Percentiles rank a stretch among this genome's conserved stretches.
Evolutionary conservation across 129 eudicot genomes (phyloP).

Genomic region (Kitagawia praeruptora): DNA sequence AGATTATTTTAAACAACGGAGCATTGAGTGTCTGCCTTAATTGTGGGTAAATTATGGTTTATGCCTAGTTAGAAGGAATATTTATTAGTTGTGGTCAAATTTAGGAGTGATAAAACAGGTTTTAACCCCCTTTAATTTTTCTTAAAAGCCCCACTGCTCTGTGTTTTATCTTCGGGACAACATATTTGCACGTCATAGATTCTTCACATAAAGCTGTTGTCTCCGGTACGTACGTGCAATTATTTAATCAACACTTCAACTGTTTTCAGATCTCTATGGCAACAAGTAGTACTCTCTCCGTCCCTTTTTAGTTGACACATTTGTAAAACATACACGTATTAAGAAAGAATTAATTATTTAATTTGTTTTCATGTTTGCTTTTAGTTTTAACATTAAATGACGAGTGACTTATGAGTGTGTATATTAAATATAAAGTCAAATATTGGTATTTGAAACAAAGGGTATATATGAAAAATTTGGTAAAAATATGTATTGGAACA

Average conservation of each 20-base stretch:
- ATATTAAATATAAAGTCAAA: too few species aligned
- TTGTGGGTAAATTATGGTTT: not conserved
- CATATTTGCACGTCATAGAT: conserved; percentile 8
- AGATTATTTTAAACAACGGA: not conserved
- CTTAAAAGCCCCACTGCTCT: not conserved
- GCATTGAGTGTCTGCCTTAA: not conserved
- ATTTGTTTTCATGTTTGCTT: too few species aligned
- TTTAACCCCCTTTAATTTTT: not conserved
- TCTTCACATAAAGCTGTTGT: conserved; percentile 8
- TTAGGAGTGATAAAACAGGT: not conserved
- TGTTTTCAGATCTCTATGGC: not conserved
- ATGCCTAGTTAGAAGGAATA: not conserved
- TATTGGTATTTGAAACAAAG: too few species aligned
- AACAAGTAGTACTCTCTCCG: too few species aligned
- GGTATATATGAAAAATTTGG: too few species aligned
- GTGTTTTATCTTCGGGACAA: not conserved
- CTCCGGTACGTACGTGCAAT: not conserved
- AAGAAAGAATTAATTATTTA: too few species aligned
- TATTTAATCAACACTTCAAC: not conserved
- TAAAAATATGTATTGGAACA: too few species aligned
- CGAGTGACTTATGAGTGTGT: too few species aligned
- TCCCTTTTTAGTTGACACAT: too few species aligned
- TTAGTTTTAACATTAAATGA: too few species aligned
- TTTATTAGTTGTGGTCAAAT: not conserved
- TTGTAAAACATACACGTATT: too few species aligned